Evolutionary conservation across 2,329 filamentous ascomycete genomes (phyloP), one percentile per base, ranked within the genome.

Genomic region (Fusarium albidum): DNA sequence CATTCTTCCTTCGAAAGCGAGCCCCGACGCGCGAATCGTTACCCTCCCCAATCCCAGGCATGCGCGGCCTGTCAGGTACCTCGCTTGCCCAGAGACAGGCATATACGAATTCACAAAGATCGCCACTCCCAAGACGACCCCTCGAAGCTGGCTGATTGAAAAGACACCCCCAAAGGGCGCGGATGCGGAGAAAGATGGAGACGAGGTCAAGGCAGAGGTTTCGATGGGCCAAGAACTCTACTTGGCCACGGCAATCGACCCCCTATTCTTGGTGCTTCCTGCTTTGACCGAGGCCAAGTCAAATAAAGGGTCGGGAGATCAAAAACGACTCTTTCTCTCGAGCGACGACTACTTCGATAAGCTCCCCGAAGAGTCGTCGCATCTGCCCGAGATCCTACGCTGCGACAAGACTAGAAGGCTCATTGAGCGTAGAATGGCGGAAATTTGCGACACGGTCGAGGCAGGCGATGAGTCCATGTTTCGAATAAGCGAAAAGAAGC

Each of bases 391-490:
- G 38, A 75, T 91, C 2, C 62, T 91, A 40, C 71, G 75, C 35
- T 79, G 76, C 68, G 71, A 68, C 46, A 75, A 75, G 52, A 76
- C 78, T 66, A 80, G 77, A 55, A 71, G 61, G 3, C 74, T 80
- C 27, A 70, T 96, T 1, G 85, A 90, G 66, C 73, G 79, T 10
- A 82, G 91, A 29, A 87, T 96, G 76, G 80, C 78, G 2, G 80
- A 77, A 2, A 80, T 95, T 6, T 96, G 93, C 73, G 92, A 97
- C 66, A 88, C 82, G 0, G 89, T 96, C 10, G 89, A 95, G 28
- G 90, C 90, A 1, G 91, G 89, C 12, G 90, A 91, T 55, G 92
- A 97, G 71, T 84, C 77, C 48, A 92, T 97, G 90, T 96, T 90
- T 72, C 85, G 92, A 11, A 76, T 96, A 18, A 95, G 81, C 64